Base-by-base conservation (phyloP, 2,329 filamentous ascomycete genomes). In the Helotiales sp. region DNA sequence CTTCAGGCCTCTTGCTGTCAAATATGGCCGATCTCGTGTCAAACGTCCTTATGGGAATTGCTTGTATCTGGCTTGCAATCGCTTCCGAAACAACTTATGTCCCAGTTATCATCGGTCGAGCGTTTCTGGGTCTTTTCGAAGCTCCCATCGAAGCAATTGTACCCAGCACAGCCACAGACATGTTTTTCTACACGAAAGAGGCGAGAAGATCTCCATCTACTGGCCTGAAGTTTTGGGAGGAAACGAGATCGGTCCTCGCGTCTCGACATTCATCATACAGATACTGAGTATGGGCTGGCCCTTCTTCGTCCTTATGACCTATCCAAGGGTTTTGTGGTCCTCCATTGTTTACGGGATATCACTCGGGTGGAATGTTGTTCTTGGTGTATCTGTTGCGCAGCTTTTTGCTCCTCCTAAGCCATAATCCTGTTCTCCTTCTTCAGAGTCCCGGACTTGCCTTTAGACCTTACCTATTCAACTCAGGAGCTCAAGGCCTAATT, bases 81-180 rank as follows among this genome's bases (percentile, higher is more conserved):
- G 59, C 61, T n/a, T 50, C 67, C 1, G 58, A 67, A n/a, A 67
- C 43, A 2, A 65, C 67, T 10, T 71, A 68, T 15, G 63, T 45
- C 11, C 62, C 66, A 2, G 69, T 71, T 55, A 64, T 71, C 50
- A 26, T 68, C 6, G 69, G 67, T 24, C 57, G 69, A 34, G 63
- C 67, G 17, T 69, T 69, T 37, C 52, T 69, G 10, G 69, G 69
- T 15, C 61, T 71, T n/a, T 61, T 62, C 30, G 64, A 66, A 3
- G 69, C 64, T 28, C 85, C 86, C 7, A 82, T 84, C 2, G 85
- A 89, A 77, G 86, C 84, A 0, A 82, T 85, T 8, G 85, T 86
- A 75, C 86, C 86, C 0, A 81, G 83, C 34, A 81, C 88, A 59
- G 65, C 70, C 30, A 68, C 61, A 5, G 69, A 71, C 37, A 68